Conservation (phyloP, 495 filamentous ascomycete genomes). For the Lasiosphaeria hispida region DNA sequence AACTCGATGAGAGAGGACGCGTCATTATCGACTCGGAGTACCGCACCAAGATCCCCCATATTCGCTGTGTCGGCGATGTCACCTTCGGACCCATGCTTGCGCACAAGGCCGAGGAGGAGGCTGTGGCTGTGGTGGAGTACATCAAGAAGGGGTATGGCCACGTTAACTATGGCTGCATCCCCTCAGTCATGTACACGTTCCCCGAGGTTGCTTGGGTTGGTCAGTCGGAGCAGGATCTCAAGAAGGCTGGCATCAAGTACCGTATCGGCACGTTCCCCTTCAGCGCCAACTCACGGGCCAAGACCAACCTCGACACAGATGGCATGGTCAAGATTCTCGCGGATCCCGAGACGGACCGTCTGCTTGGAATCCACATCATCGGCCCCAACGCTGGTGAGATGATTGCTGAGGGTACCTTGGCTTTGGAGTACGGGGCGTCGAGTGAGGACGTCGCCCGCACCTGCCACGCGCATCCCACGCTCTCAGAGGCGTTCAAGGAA, state of each 20-base stretch:
- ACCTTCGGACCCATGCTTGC: constrained; percentile 99
- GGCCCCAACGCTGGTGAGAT: constrained; percentile 96
- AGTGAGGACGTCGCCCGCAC: constrained; percentile 94
- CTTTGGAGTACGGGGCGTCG: constrained; percentile 93
- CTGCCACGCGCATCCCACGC: constrained; percentile 94
- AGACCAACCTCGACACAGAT: constrained; percentile 97
- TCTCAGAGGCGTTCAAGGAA: constrained; percentile 98
- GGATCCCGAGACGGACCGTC: constrained; percentile 93
- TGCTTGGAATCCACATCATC: constrained; percentile 94
- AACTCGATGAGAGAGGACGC: constrained; percentile 89
- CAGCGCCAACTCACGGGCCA: constrained; percentile 93
- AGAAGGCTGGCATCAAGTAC: constrained; percentile 86
- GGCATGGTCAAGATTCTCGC: constrained; percentile 96
- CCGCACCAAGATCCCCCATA: constrained; percentile 94
- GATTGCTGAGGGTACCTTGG: constrained; percentile 96
- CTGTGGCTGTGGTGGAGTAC: constrained; percentile 89
- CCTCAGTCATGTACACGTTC: constrained; percentile 98
- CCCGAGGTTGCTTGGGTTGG: constrained; percentile 99
- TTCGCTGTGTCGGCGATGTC: constrained; percentile 92
- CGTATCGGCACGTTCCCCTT: constrained; percentile 92
- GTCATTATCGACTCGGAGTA: constrained; percentile 97
- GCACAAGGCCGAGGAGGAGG: constrained; percentile 99
- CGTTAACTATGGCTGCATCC: constrained; percentile 98
- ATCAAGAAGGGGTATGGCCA: constrained; percentile 96
- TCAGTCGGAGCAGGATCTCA: constrained; percentile 94